A percentile compares a stretch with the other conserved stretches of the same genome.
These are phyloP conservation scores for Royoungia palumana DNA, from an alignment of 768 basidiomycete species.

Conservation along the genomic window DNA sequence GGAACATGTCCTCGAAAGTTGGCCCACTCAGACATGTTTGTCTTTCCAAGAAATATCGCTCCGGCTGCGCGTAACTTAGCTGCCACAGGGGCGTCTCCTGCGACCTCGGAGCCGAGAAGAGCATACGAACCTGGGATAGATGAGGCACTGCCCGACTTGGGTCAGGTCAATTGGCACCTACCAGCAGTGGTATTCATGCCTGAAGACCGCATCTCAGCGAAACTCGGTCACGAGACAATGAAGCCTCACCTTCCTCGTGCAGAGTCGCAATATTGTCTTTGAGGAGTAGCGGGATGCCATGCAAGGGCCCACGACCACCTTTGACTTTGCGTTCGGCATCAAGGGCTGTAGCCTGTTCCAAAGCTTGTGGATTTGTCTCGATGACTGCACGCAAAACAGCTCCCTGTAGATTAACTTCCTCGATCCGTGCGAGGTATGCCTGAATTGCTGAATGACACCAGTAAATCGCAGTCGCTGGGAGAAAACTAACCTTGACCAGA, in stretches of 20 bases:
- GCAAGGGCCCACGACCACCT: constrained; percentile 46
- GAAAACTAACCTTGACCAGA: constrained; percentile 49
- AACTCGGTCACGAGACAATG: background rate
- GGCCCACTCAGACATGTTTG: constrained; percentile 45
- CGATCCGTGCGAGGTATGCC: constrained; percentile 65
- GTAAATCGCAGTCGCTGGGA: background rate
- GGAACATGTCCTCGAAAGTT: constrained; percentile 39
- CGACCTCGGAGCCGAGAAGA: constrained; percentile 35
- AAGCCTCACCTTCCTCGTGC: constrained; percentile 27
- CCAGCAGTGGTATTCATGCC: constrained; percentile 42
- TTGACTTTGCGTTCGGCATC: constrained; percentile 45
- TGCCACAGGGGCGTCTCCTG: constrained; percentile 31
- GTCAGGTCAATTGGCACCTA: constrained; percentile 1
- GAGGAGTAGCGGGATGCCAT: constrained; percentile 58
- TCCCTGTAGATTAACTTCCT: constrained; percentile 62
- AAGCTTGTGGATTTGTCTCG: constrained; percentile 56
- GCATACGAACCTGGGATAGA: constrained; percentile 30
- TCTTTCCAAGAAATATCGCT: constrained; percentile 40
- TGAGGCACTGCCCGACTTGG: background rate
- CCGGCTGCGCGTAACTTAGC: constrained; percentile 31
- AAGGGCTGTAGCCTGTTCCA: constrained; percentile 48
- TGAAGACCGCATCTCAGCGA: constrained; percentile 1
- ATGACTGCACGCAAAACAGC: constrained; percentile 57
- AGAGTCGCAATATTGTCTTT: constrained; percentile 45
- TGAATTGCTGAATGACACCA: constrained; percentile 18